Evolutionary conservation across 148 eudicot species (phyloP).

Genomic region (Pouteria glomerata): DNA sequence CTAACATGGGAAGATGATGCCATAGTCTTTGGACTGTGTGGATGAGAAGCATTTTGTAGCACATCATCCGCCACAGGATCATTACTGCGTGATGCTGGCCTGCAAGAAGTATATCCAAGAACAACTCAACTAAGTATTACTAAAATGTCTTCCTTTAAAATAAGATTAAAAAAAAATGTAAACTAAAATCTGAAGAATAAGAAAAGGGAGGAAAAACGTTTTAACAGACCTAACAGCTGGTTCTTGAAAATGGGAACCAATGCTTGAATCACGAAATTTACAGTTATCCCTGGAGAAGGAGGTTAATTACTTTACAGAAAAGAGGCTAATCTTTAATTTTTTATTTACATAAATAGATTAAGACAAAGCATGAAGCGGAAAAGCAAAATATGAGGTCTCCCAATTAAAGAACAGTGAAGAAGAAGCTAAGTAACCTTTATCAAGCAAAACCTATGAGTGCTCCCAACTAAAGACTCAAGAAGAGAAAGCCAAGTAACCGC

Average conservation of each 20-base stretch:
- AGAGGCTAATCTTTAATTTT: background rate
- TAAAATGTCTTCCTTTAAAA: too few species aligned
- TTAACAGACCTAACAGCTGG: constrained; percentile 13
- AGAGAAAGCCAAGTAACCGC: background rate
- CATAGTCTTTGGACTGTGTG: constrained; percentile 26
- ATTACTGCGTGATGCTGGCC: constrained; percentile 29
- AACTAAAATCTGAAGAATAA: constrained; percentile 7
- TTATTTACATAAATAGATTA: background rate
- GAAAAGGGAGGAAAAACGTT: constrained; percentile 1
- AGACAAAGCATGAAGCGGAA: background rate
- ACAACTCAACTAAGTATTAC: background rate
- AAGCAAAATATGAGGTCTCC: background rate
- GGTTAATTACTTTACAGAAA: background rate
- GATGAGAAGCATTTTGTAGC: constrained; percentile 22
- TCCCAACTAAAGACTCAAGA: too few species aligned
- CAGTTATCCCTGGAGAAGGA: constrained; percentile 12
- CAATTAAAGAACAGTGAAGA: background rate
- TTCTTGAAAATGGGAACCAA: constrained; percentile 16
- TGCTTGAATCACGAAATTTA: constrained; percentile 7
- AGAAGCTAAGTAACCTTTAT: background rate
- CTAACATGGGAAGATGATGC: constrained; percentile 22
- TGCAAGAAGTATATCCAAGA: constrained; percentile 23
- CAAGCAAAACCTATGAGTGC: too few species aligned
- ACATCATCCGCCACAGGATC: constrained; percentile 25
- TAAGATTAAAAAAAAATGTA: too few species aligned